These are phyloP conservation scores for Pulicaria dysenterica DNA, from an alignment of 129 eudicot species.

Conservation along the genomic window DNA sequence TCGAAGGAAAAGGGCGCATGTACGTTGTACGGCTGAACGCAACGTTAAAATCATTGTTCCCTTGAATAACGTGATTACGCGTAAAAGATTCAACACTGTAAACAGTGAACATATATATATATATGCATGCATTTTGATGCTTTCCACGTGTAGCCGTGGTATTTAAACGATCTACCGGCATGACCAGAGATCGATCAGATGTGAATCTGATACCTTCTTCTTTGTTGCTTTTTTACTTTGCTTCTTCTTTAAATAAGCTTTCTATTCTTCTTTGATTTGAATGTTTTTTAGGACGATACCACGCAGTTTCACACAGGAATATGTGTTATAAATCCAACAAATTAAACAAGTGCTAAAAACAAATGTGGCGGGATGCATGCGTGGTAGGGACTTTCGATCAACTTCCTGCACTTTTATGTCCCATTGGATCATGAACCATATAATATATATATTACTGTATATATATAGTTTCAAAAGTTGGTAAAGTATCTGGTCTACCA, in stretches of 20 bases:
- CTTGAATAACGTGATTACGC: constrained; percentile 26
- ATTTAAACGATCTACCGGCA: neutral
- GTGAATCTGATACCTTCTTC: constrained; percentile 40
- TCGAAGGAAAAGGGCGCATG: no score
- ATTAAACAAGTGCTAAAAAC: constrained; percentile 25
- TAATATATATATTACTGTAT: no score
- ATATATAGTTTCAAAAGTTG: constrained; percentile 5
- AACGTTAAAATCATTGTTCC: neutral
- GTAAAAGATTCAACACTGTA: neutral
- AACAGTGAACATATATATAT: neutral
- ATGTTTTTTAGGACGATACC: constrained; percentile 29
- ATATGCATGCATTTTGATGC: constrained; percentile 16
- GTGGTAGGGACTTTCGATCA: constrained; percentile 36
- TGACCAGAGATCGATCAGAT: constrained; percentile 10
- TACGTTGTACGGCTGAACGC: neutral
- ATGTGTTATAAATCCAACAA: constrained; percentile 21
- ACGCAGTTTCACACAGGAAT: constrained; percentile 33
- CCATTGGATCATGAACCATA: constrained; percentile 40
- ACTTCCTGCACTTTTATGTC: constrained; percentile 14
- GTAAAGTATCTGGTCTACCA: constrained; percentile 15
- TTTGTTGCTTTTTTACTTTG: constrained; percentile 35
- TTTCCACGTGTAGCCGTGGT: constrained; percentile 22
- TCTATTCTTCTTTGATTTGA: constrained; percentile 19
- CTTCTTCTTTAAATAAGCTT: constrained; percentile 1
- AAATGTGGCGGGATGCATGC: constrained; percentile 39